A percentile compares a stretch with the other conserved stretches of the same genome.
Conservation (phyloP, 176 grass and related monocot species). For the Eleusine indica region DNA sequence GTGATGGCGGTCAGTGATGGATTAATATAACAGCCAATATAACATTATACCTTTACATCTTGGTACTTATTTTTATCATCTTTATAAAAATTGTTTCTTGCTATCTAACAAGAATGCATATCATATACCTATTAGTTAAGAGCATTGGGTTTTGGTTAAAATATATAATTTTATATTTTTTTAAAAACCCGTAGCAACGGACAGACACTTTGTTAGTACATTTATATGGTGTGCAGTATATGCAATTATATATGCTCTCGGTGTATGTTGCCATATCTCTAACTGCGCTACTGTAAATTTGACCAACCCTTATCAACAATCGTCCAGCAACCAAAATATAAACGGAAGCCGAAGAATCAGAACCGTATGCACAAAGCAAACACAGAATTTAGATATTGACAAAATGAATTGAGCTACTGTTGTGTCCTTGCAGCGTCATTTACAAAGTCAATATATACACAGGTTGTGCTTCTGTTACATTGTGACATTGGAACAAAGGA, state of each 20-base stretch:
- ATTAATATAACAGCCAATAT: too few species aligned
- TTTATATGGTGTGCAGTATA: too few species aligned
- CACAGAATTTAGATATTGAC: background rate
- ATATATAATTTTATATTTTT: too few species aligned
- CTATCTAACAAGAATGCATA: too few species aligned
- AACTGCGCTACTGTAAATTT: background rate
- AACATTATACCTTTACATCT: too few species aligned
- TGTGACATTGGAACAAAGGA: background rate
- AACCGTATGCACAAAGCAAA: background rate
- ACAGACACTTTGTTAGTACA: too few species aligned
- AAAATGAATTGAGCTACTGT: constrained; percentile 31
- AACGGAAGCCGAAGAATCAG: background rate
- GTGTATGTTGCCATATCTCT: background rate
- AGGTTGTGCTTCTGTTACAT: constrained; percentile 19
- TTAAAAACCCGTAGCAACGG: too few species aligned
- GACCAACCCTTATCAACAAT: background rate
- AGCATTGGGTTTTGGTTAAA: too few species aligned
- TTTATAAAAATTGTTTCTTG: too few species aligned
- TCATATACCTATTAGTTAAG: too few species aligned
- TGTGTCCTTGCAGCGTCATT: background rate
- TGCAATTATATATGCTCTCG: background rate
- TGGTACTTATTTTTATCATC: too few species aligned
- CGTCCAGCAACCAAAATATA: background rate
- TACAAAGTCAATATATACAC: constrained; percentile 40
- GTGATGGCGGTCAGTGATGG: too few species aligned